Evolutionary conservation across 2,329 filamentous ascomycete species (phyloP), one percentile per base, ranked within the genome.

Genomic region (Davidsoniella australis): DNA sequence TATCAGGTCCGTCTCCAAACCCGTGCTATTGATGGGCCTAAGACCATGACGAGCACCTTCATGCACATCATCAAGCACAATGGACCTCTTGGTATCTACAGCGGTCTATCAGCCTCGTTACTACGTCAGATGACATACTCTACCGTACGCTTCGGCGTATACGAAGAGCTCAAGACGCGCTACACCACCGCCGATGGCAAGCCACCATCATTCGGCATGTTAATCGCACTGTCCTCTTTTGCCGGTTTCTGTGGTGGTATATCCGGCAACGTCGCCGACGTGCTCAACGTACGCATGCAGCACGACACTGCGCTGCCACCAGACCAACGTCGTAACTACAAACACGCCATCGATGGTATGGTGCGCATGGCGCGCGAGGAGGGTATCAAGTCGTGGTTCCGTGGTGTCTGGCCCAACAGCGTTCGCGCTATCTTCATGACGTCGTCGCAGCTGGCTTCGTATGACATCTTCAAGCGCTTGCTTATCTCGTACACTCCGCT

Each of bases 201-300:
- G 40, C 65, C 68, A 47, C 82, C 87, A 2, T 78, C 82, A 2
- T 79, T 94, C 58, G 70, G 78, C 9, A 71, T 76, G n/a, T 79
- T 98, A 8, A 73, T 94, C 55, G 83, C 75, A 56, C 84, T 96
- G 64, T 85, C 89, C 48, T 82, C 79, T 20, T 67, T 78, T 24
- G 89, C 91, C 6, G 91, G 91, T 47, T 85, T 95, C 61, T 65
- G 93, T 2, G 91, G 91, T 54, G 91, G 91, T 45, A 68, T 96
- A 43, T 84, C 82, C 5, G 91, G 91, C 56, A 98, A 96, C 66
- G 87, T 88, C 2, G 89, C 88, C 56, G 91, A 98, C 63, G 87
- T 98, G 33, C 72, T 95, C 59, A 98, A 98, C 65, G 91, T 98
- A 45, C 85, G 91, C 56, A 98, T 98, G 91, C 91, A 98, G 67